These are phyloP conservation scores for Clitopilus hobsonii DNA, from an alignment of 768 basidiomycete species.

Conservation along the genomic window DNA sequence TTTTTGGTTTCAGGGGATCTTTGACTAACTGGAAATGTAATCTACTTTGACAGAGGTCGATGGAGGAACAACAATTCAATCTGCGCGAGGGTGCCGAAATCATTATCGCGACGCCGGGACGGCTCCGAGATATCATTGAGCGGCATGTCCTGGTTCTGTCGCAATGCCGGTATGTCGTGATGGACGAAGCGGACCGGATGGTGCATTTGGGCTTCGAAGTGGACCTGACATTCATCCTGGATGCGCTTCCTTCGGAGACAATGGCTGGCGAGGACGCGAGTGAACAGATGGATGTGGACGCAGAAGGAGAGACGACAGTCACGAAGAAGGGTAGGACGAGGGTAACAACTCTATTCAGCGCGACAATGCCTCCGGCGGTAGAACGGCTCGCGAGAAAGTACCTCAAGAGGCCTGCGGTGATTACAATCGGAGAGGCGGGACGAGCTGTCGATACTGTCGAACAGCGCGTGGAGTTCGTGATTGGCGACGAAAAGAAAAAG, in stretches of 20 bases:
- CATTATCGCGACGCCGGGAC: conserved; percentile 97
- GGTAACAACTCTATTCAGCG: conserved; percentile 96
- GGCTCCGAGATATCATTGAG: conserved; percentile 96
- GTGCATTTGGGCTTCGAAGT: conserved; percentile 96
- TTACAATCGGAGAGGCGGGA: conserved; percentile 97
- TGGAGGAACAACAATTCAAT: conserved; percentile 98
- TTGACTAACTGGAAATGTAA: conserved; percentile 9
- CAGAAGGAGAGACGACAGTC: conserved; percentile 37
- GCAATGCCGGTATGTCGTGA: conserved; percentile 97
- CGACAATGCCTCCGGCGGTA: conserved; percentile 98
- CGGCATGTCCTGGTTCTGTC: conserved; percentile 91
- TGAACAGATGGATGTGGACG: conserved; percentile 77
- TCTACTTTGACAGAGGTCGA: conserved; percentile 54
- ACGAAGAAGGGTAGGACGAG: conserved; percentile 74
- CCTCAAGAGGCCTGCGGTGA: conserved; percentile 85
- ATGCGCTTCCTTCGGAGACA: conserved; percentile 82
- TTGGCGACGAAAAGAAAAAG: conserved; percentile 96
- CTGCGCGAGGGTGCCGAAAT: conserved; percentile 98
- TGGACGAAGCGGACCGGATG: conserved; percentile 99
- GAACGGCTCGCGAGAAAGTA: conserved; percentile 95
- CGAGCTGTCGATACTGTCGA: conserved; percentile 98
- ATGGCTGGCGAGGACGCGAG: conserved; percentile 82
- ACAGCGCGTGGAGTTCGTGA: conserved; percentile 91
- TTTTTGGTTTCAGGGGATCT: conserved; percentile 3
- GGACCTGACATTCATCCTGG: conserved; percentile 91